A percentile compares a stretch with the other conserved stretches of the same genome.
Evolutionary conservation across 2,329 filamentous ascomycete species (phyloP).

Genomic region (Westerdykella aurantiaca): DNA sequence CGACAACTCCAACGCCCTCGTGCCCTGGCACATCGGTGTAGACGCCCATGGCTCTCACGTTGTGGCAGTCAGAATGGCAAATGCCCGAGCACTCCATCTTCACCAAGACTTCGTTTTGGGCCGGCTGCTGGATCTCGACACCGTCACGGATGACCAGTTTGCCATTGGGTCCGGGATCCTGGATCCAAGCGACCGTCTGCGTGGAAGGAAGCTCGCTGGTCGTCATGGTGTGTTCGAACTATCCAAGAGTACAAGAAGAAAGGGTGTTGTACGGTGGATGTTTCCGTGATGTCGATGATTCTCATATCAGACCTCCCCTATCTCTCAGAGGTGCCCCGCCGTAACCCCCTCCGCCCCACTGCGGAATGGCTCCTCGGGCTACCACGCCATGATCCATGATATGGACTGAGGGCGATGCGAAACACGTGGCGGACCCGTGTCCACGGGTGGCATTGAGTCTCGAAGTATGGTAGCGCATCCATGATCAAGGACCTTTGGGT

Average conservation of each 20-base stretch:
- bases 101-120: constrained; percentile 40
- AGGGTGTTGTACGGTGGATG: too few species aligned
- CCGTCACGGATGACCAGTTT: constrained; percentile 32
- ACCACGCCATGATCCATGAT: too few species aligned
- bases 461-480: too few species aligned
- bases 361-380: background rate
- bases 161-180: constrained; percentile 31
- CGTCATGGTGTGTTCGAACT: background rate
- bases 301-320: too few species aligned
- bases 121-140: constrained; percentile 35
- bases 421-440: too few species aligned
- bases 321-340: too few species aligned
- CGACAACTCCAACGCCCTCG: constrained; percentile 43
- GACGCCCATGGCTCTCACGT: constrained; percentile 39
- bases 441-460: too few species aligned
- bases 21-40: constrained; percentile 46
- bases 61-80: constrained; percentile 46
- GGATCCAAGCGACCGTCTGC: constrained; percentile 36
- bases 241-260: too few species aligned
- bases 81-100: constrained; percentile 46
- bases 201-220: constrained; percentile 18
- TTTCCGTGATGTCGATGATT: too few species aligned
- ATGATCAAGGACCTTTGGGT: too few species aligned
- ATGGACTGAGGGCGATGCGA: too few species aligned
- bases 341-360: background rate